A percentile compares a stretch with the other conserved stretches of the same genome.
Evolutionary conservation across 768 basidiomycete genomes (phyloP).

Genomic region (Lactarius deliciosus): DNA sequence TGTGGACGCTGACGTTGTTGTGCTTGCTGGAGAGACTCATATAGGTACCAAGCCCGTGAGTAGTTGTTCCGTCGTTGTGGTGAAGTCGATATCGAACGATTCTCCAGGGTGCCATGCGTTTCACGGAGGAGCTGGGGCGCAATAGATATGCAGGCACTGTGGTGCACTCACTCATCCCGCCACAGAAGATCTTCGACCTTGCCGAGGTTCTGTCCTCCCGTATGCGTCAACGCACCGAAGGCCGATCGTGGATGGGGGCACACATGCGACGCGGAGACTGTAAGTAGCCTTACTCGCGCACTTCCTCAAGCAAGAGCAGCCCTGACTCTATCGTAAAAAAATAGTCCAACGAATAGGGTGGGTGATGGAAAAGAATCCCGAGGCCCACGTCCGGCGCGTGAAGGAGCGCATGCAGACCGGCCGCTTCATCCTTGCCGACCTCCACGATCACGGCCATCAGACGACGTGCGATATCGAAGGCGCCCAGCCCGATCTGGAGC

Average conservation of each 20-base stretch:
- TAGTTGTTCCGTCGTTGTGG: constrained; percentile 23
- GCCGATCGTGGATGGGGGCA: constrained; percentile 43
- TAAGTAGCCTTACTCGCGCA: constrained; percentile 29
- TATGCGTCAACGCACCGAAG: constrained; percentile 36
- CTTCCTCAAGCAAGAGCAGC: neutral
- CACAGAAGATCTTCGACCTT: constrained; percentile 34
- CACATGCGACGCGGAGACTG: constrained; percentile 48
- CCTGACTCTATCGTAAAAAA: constrained; percentile 14
- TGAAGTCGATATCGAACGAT: neutral
- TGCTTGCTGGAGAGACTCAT: constrained; percentile 44
- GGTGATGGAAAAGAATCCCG: constrained; percentile 39
- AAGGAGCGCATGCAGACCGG: constrained; percentile 34
- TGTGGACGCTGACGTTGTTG: constrained; percentile 39
- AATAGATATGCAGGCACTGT: constrained; percentile 21
- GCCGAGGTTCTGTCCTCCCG: constrained; percentile 36
- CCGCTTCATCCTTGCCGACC: constrained; percentile 32
- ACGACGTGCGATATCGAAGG: constrained; percentile 17
- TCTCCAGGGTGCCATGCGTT: constrained; percentile 25
- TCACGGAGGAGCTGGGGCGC: constrained; percentile 15
- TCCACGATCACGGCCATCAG: neutral
- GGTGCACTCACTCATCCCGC: constrained; percentile 7
- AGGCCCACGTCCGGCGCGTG: constrained; percentile 40
- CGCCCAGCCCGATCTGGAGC: constrained; percentile 13
- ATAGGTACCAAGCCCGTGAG: constrained; percentile 42
- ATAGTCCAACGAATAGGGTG: constrained; percentile 38